A percentile compares a stretch with the other conserved stretches of the same genome.
phyloP scores from a whole-genome alignment of 2,329 filamentous ascomycete genomes.

The Camptophora hylomeconis region DNA sequence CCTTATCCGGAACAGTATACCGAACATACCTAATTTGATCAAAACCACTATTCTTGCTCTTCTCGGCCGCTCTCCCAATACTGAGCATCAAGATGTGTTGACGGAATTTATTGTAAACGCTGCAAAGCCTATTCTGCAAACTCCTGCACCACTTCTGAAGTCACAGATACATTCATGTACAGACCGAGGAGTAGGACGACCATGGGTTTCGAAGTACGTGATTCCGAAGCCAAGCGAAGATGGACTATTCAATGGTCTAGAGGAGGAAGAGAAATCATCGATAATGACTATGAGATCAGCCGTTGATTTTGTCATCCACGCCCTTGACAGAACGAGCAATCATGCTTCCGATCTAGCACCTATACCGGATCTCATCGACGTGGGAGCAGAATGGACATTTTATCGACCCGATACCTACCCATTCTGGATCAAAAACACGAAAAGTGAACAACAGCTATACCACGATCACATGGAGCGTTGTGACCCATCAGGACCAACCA shows the following conservation, averaged over 20 bases:
- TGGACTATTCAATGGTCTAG: no score
- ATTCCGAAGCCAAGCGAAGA: no score
- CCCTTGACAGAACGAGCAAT: neutral
- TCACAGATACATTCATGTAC: no score
- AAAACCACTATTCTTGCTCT: neutral
- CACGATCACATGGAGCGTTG: neutral
- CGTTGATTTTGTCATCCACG: neutral
- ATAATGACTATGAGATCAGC: slow-evolving; percentile 1
- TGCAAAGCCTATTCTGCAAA: neutral
- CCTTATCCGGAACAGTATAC: no score
- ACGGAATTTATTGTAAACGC: slow-evolving; percentile 1
- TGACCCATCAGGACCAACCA: slow-evolving; percentile 1
- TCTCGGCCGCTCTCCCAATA: neutral
- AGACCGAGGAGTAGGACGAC: no score
- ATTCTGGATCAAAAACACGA: neutral
- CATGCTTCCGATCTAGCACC: no score
- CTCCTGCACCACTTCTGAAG: slow-evolving; percentile 1
- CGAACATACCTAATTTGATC: no score
- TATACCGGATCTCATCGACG: neutral
- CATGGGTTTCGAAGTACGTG: no score
- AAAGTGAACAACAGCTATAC: neutral
- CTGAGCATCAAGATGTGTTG: slow-evolving; percentile 1
- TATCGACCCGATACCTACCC: neutral
- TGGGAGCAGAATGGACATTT: slow-evolving; percentile 1
- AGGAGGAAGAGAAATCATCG: no score